A percentile compares a stretch with the other conserved stretches of the same genome.
These are phyloP conservation scores for Spiraea crenata DNA, from an alignment of 331 rosid species.

Conservation along the genomic window DNA sequence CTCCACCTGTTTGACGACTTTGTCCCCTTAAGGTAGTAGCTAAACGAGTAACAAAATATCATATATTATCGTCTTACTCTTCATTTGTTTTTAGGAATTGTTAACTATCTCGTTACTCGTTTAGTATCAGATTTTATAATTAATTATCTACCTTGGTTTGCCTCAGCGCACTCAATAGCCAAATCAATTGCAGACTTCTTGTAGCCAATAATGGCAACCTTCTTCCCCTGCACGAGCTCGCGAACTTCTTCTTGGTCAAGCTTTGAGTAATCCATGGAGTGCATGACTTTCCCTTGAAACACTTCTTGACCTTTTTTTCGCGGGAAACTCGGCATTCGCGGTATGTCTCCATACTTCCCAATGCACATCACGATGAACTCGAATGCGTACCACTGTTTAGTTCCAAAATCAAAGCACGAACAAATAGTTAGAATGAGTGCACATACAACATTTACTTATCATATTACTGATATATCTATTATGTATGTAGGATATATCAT, in stretches of 20 bases:
- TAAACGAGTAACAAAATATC: no score
- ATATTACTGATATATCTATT: not conserved
- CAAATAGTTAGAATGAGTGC: no score
- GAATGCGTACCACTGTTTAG: slow-evolving; percentile 50
- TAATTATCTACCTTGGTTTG: slow-evolving; percentile 40
- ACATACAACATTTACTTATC: not conserved
- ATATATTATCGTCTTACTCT: no score
- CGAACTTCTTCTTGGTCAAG: slow-evolving; percentile 41
- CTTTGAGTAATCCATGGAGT: slow-evolving; percentile 49
- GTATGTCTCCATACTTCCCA: slow-evolving; percentile 60
- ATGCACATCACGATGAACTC: slow-evolving; percentile 59
- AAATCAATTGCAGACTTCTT: slow-evolving; percentile 58
- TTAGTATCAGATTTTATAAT: not conserved
- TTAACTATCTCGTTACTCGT: no score
- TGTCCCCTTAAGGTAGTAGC: not conserved
- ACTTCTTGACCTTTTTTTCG: slow-evolving; percentile 38
- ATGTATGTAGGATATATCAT: not conserved
- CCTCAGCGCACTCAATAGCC: slow-evolving; percentile 53
- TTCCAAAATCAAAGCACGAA: not conserved
- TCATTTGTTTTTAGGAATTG: no score
- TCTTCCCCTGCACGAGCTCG: slow-evolving; percentile 40
- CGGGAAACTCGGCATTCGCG: slow-evolving; percentile 41
- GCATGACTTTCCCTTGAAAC: slow-evolving; percentile 53
- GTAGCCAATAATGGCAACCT: slow-evolving; percentile 51
- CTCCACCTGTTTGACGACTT: slow-evolving; percentile 1